Evolutionary conservation across 2,329 filamentous ascomycete genomes (phyloP).

Genomic region (Oidium heveae): DNA sequence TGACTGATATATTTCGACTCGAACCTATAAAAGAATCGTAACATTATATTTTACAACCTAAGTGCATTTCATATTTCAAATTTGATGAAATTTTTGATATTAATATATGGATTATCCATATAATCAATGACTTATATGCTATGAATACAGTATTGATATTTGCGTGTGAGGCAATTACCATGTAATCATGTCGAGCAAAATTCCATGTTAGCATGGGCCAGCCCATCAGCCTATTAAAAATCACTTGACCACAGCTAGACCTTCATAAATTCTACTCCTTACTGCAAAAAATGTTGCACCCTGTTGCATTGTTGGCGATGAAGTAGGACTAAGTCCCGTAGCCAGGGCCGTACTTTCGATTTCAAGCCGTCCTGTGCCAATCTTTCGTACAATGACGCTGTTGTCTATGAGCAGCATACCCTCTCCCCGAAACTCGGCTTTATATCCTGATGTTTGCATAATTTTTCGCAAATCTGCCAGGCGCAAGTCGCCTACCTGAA

Average conservation of each 20-base stretch:
- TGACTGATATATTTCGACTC: too few relatives aligned
- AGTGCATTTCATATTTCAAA: too few relatives aligned
- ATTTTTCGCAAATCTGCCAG: constrained; percentile 68
- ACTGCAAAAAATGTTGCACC: constrained; percentile 63
- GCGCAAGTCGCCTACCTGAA: constrained; percentile 82
- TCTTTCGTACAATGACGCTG: constrained; percentile 70
- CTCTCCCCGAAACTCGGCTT: constrained; percentile 79
- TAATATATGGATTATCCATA: too few relatives aligned
- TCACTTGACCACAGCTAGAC: constrained; percentile 50
- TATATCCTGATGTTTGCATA: constrained; percentile 61
- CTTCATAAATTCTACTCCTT: constrained; percentile 77
- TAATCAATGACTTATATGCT: too few relatives aligned
- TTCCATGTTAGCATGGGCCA: too few relatives aligned
- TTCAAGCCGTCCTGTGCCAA: constrained; percentile 63
- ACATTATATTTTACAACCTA: too few relatives aligned
- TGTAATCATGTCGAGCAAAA: too few relatives aligned
- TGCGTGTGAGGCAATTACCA: too few relatives aligned
- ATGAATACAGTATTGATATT: too few relatives aligned
- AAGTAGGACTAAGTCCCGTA: constrained; percentile 16
- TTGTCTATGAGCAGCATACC: constrained; percentile 79
- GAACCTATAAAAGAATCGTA: too few relatives aligned
- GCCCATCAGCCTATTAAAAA: too few relatives aligned
- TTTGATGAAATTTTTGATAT: too few relatives aligned
- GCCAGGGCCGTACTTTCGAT: constrained; percentile 47
- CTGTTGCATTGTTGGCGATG: constrained; percentile 13